Conservation (phyloP, 108 stramenopile species). For the Nannochloropsis salina region DNA sequence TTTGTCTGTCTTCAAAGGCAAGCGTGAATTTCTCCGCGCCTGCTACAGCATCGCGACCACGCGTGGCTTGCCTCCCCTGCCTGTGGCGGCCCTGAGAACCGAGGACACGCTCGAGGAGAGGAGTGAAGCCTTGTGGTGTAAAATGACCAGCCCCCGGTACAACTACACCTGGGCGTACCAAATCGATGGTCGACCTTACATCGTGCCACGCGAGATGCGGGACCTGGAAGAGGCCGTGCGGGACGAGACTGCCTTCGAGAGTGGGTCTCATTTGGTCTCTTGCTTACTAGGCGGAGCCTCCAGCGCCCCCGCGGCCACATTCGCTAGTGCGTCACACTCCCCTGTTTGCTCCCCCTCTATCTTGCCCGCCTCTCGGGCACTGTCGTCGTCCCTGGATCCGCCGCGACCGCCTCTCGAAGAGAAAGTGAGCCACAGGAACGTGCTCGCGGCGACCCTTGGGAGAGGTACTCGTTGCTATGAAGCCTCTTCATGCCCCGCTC, state of each 20-base stretch:
- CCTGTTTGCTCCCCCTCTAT: no score
- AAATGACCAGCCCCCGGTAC: neutral
- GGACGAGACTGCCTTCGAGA: neutral
- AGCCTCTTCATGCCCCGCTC: neutral
- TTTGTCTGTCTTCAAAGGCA: conserved; percentile 3
- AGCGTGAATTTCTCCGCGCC: neutral
- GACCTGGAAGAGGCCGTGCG: neutral
- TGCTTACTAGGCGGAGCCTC: neutral
- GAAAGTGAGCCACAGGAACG: neutral
- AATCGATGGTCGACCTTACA: neutral
- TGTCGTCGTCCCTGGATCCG: no score
- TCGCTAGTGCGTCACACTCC: no score
- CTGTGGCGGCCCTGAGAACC: neutral
- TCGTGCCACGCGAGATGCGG: neutral
- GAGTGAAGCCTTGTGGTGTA: neutral
- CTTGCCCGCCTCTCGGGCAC: no score
- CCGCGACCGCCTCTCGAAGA: neutral
- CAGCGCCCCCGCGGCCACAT: neutral
- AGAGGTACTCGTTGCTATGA: neutral
- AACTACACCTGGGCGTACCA: neutral
- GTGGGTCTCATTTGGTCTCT: neutral
- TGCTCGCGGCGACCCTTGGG: neutral
- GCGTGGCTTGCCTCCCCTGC: neutral
- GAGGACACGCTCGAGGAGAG: neutral
- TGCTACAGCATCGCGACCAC: neutral